A percentile compares a stretch with the other conserved stretches of the same genome.
Evolutionary conservation across 2,329 filamentous ascomycete genomes (phyloP).

Genomic region (Lasiodiplodia gonubiensis): DNA sequence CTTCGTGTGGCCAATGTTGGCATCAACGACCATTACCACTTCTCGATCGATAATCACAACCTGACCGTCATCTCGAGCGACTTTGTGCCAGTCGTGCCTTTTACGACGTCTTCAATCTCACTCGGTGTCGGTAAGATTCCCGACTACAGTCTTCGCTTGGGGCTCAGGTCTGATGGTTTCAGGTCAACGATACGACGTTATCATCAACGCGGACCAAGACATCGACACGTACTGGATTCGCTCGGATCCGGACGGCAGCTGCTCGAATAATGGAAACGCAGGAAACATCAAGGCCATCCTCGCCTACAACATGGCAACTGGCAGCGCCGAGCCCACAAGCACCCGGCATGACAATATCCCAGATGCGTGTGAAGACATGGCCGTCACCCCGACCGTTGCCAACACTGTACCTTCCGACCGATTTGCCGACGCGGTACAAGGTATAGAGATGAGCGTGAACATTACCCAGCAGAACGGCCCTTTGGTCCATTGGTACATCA

Average conservation of each 20-base stretch:
- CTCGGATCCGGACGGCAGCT: constrained; percentile 11
- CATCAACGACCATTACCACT: constrained; percentile 46
- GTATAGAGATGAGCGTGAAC: constrained; percentile 31
- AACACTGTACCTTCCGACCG: constrained; percentile 9
- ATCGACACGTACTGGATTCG: constrained; percentile 55
- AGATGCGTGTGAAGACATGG: constrained; percentile 48
- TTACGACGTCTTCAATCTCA: constrained; percentile 37
- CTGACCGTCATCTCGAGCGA: constrained; percentile 45
- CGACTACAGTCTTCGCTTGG: background rate
- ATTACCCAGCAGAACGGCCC: constrained; percentile 23
- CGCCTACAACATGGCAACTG: constrained; percentile 45
- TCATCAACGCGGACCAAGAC: constrained; percentile 53
- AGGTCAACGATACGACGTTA: constrained; percentile 54
- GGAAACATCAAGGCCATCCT: constrained; percentile 48
- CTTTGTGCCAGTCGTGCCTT: constrained; percentile 46
- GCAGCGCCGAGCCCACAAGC: constrained; percentile 38
- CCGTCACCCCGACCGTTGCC: constrained; percentile 41
- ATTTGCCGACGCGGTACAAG: constrained; percentile 26
- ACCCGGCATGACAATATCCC: constrained; percentile 37
- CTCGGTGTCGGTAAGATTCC: constrained; percentile 29
- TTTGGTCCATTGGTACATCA: constrained; percentile 49
- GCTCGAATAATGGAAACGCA: constrained; percentile 38
- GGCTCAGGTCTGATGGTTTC: background rate
- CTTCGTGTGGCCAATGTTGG: constrained; percentile 52
- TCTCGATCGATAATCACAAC: constrained; percentile 47